A percentile compares a stretch with the other conserved stretches of the same genome.
Conservation (phyloP, 139 green algal genomes). For the Penium margaritaceum region DNA sequence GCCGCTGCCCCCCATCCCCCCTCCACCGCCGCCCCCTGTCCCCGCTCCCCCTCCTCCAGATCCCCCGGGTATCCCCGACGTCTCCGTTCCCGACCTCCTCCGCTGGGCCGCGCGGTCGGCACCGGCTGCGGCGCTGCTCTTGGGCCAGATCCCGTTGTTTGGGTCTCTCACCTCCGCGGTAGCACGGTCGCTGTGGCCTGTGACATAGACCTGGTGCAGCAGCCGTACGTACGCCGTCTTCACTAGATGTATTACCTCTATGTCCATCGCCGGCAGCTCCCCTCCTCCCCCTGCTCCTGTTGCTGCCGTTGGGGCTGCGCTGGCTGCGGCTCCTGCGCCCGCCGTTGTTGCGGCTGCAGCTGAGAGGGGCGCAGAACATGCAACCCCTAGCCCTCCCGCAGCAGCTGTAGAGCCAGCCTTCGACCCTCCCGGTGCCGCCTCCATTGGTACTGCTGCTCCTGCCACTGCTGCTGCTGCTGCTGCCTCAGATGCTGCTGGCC, state of each 20-base stretch:
- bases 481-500: slow-evolving; percentile 1
- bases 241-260: not conserved
- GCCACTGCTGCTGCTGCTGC: not conserved
- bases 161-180: not conserved
- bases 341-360: not conserved
- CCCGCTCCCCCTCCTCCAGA: not conserved
- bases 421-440: too few relatives aligned
- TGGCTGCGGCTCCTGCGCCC: not conserved
- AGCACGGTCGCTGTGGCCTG: not conserved
- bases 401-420: too few relatives aligned
- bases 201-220: slow-evolving; percentile 8
- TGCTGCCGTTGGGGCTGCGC: not conserved
- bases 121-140: not conserved
- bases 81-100: too few relatives aligned
- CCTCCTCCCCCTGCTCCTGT: not conserved
- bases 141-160: slow-evolving; percentile 1
- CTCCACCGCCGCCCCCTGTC: too few relatives aligned
- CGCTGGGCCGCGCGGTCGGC: too few relatives aligned
- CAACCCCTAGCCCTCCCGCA: too few relatives aligned
- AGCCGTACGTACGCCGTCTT: slow-evolving; percentile 7
- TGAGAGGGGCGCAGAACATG: too few relatives aligned
- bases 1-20: not conserved
- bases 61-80: too few relatives aligned
- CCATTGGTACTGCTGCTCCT: not conserved
- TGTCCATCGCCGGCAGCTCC: not conserved